Percentiles rank a stretch among this genome's conserved stretches.
Evolutionary conservation across 1,139 yeast genomes (phyloP).

Genomic region (Sugiyamaella paludigena): DNA sequence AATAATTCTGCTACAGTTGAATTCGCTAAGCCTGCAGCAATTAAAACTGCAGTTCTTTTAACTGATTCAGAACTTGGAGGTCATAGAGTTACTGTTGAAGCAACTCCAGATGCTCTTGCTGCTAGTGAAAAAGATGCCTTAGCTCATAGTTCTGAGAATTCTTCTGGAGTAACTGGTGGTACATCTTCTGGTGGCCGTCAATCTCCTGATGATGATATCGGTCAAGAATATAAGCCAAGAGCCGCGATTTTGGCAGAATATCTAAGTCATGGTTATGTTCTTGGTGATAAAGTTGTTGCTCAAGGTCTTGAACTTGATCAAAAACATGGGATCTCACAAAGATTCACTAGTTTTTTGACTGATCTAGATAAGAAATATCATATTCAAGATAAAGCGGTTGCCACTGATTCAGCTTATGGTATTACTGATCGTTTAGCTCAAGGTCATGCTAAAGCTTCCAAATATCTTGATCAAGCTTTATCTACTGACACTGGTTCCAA

Average conservation of each 20-base stretch:
- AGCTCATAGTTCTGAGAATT: slow-evolving; percentile 31
- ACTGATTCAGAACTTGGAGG: slow-evolving; percentile 75
- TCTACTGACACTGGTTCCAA: slow-evolving; percentile 48
- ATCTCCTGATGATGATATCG: slow-evolving; percentile 45
- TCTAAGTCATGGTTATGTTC: slow-evolving; percentile 65
- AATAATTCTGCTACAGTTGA: slow-evolving; percentile 46
- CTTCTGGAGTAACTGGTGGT: slow-evolving; percentile 18
- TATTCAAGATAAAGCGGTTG: slow-evolving; percentile 51
- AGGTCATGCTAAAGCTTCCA: slow-evolving; percentile 41
- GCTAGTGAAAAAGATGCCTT: slow-evolving; percentile 32
- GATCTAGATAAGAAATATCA: slow-evolving; percentile 60
- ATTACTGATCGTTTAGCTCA: slow-evolving; percentile 38
- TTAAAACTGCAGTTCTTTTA: slow-evolving; percentile 68
- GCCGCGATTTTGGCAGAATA: slow-evolving; percentile 73
- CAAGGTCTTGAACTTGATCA: slow-evolving; percentile 58
- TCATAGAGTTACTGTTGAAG: slow-evolving; percentile 49
- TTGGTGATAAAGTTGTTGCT: slow-evolving; percentile 61
- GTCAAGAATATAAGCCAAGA: slow-evolving; percentile 78
- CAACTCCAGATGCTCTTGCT: slow-evolving; percentile 36
- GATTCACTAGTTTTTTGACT: slow-evolving; percentile 55
- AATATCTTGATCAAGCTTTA: slow-evolving; percentile 51
- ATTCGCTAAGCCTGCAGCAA: slow-evolving; percentile 61
- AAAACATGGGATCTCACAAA: slow-evolving; percentile 57
- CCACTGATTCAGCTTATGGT: slow-evolving; percentile 44
- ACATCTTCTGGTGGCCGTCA: slow-evolving; percentile 1